phyloP scores from a whole-genome alignment of 805 yeast genomes.

The Teunomyces tritomae region DNA sequence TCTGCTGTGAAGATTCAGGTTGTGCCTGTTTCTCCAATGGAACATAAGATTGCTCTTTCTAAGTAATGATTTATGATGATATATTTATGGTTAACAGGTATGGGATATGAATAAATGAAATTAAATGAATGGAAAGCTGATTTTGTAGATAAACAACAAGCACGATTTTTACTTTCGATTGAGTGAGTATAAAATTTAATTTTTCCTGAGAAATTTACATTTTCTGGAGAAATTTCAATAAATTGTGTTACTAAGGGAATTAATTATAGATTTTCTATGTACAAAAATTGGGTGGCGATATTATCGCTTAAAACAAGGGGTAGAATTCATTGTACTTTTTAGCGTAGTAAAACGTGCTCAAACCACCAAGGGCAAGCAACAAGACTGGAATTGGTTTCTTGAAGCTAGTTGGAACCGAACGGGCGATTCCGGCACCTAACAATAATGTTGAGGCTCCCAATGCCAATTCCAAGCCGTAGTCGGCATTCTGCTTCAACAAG shows the following conservation, averaged over 20 bases:
- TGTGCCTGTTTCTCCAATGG: neutral
- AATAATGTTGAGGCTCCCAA: constrained; percentile 67
- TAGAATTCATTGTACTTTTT: constrained; percentile 76
- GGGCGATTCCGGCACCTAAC: constrained; percentile 66
- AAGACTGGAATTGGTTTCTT: constrained; percentile 74
- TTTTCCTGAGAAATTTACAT: no score
- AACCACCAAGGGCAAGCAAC: constrained; percentile 60
- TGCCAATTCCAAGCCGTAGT: constrained; percentile 80
- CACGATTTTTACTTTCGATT: no score
- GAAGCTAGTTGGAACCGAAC: constrained; percentile 59
- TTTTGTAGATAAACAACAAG: neutral
- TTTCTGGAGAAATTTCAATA: no score
- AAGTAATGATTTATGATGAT: constrained; percentile 1
- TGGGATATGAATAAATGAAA: neutral
- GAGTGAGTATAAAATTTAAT: no score
- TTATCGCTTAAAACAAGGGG: constrained; percentile 11
- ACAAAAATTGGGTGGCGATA: neutral
- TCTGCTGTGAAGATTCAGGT: neutral
- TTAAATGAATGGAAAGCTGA: neutral
- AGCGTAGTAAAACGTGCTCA: constrained; percentile 66
- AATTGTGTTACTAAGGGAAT: no score
- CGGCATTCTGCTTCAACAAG: constrained; percentile 66
- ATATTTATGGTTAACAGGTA: neutral
- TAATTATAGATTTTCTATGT: neutral
- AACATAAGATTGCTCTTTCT: constrained; percentile 1